Base-by-base conservation (phyloP, 192 early-diverging fungal genomes). In the Coemansia sp. region DNA sequence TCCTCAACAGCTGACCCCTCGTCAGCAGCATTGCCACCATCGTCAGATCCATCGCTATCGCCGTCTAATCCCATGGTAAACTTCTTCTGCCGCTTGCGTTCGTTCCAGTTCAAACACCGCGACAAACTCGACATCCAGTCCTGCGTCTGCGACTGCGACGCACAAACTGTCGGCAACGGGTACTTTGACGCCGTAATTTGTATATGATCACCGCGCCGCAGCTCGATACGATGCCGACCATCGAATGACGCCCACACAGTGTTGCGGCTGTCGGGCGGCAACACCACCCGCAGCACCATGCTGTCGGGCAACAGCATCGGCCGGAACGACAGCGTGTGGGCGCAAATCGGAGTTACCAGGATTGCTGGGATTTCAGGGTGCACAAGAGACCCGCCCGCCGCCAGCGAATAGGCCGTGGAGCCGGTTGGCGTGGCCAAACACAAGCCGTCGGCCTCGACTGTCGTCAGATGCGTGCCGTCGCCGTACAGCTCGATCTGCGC, bases 161-260 rank as follows among this genome's bases (percentile, higher is more conserved):
- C 76, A 70, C 94, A 94, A 7, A 98, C 87, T 1, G 93, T 95
- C 15, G 94, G 91, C 60, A 98, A 87, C 15, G 96, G 95, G 62
- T 87, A 92, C 63, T 84, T 85, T 47, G 91, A 91, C 7, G 95
- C 90, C 0, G 90, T 90, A 25, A 98, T 86, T 69, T 90, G 87
- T 43, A 96, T 89, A 64, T 91, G 89, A 66, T 96, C 96, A 11
- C 93, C 94, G 66, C 89, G 86, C 39, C 83, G 79, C 29, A 99
- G 83, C 64, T 98, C 92, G 0, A 93, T 90, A 2, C 97, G 87
- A 57, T 94, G 88, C 29, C 97, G 86, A 2, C 95, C 97, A 69
- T 99, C 97, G 64, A 97, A 96, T 62, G 87, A 86, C 53, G 88
- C 95, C 95, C 94, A 99, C 9, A 94, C 97, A 1, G 92, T 92